Conservation (phyloP, 1,284 basidiomycete genomes). For the Peniophora sp. region DNA sequence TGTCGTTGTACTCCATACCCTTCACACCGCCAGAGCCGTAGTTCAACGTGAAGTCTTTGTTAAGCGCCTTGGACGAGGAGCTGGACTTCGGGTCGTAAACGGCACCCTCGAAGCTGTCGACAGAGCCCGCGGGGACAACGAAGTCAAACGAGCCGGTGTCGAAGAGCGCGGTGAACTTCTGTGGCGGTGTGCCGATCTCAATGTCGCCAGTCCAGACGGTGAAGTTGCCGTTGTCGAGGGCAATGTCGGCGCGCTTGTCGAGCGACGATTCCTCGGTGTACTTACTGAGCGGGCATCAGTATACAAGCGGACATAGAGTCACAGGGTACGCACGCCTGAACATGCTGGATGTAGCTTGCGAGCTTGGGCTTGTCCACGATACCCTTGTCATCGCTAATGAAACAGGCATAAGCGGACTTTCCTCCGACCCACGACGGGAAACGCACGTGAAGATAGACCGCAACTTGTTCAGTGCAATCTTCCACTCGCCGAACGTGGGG, state of each 20-base stretch:
- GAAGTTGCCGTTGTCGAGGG: constrained; percentile 1
- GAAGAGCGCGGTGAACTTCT: constrained; percentile 14
- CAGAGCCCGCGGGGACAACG: constrained; percentile 18
- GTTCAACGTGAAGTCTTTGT: constrained; percentile 14
- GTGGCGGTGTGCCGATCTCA: constrained; percentile 5
- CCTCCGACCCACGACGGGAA: too few species aligned
- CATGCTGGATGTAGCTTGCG: background rate
- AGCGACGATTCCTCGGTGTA: background rate
- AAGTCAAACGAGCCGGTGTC: constrained; percentile 38
- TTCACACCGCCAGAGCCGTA: constrained; percentile 23
- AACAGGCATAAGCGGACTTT: background rate
- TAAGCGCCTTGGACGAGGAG: constrained; percentile 16
- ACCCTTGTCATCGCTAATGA: background rate
- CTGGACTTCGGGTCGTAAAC: constrained; percentile 21
- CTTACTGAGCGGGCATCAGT: background rate
- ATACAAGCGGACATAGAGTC: background rate
- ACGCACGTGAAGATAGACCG: too few species aligned
- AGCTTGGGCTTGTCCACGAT: background rate
- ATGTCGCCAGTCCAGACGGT: constrained; percentile 5
- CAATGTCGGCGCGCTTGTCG: background rate
- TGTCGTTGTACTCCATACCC: constrained; percentile 22
- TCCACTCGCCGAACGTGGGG: too few species aligned
- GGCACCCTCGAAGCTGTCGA: constrained; percentile 17
- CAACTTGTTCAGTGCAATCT: too few species aligned
- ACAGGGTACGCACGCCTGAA: background rate